phyloP scores from a whole-genome alignment of 2,329 filamentous ascomycete genomes.

The Sporothrix phasma region DNA sequence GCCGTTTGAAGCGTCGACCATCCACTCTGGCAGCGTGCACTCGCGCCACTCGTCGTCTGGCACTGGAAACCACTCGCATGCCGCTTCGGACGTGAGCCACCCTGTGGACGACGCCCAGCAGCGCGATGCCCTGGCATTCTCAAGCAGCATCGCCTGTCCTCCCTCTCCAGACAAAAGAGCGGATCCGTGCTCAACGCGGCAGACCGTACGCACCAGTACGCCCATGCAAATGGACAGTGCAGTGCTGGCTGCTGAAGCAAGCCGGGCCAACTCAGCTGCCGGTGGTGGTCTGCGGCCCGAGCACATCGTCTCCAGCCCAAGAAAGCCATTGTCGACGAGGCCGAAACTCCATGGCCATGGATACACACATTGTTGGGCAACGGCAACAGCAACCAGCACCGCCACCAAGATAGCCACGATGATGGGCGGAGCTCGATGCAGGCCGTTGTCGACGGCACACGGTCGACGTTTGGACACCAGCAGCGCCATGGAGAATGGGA shows the following conservation, averaged over 20 bases:
- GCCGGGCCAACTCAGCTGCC: background rate
- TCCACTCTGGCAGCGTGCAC: constrained; percentile 14
- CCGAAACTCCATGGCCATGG: too few relatives aligned
- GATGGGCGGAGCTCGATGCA: background rate
- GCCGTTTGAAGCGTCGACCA: constrained; percentile 18
- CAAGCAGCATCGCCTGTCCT: background rate
- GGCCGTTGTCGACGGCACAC: constrained; percentile 5
- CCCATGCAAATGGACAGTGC: constrained; percentile 4
- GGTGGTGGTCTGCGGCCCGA: background rate
- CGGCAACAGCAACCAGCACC: background rate
- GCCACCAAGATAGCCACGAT: background rate
- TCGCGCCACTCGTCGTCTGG: background rate
- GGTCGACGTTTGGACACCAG: background rate
- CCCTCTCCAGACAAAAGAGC: constrained; percentile 2
- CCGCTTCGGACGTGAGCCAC: background rate
- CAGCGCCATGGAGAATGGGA: background rate
- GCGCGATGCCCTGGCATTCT: constrained; percentile 13
- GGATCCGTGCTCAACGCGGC: constrained; percentile 1
- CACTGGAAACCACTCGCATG: background rate
- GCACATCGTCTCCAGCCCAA: constrained; percentile 11
- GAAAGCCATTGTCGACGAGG: constrained; percentile 14
- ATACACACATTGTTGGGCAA: too few relatives aligned
- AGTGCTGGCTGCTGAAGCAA: background rate
- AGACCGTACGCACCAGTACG: constrained; percentile 9
- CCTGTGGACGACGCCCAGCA: background rate